Percentiles rank a stretch among this genome's conserved stretches.
These are phyloP conservation scores for Emydomyces testavorans DNA, from an alignment of 2,329 filamentous ascomycete genomes.

Conservation along the genomic window DNA sequence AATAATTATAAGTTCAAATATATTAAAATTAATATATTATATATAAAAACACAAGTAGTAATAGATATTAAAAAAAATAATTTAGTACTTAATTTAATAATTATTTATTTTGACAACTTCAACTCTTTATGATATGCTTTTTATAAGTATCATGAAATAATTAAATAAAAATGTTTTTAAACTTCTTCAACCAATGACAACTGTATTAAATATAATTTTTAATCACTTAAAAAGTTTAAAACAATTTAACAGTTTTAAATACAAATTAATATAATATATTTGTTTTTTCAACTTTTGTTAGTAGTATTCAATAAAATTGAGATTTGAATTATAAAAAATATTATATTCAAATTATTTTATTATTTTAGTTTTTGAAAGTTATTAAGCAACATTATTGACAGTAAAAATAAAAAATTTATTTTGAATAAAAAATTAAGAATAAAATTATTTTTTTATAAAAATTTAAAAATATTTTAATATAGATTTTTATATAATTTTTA, in stretches of 20 bases:
- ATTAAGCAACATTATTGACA: neutral
- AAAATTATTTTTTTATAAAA: neutral
- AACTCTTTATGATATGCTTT: neutral
- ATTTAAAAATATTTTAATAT: neutral
- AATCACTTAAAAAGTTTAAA: neutral
- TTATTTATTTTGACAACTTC: neutral
- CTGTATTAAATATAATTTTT: neutral
- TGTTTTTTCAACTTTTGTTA: conserved; percentile 18
- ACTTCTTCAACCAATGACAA: too few species aligned
- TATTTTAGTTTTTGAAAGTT: neutral
- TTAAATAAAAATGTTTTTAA: neutral
- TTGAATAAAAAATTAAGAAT: conserved; percentile 4
- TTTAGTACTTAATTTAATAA: conserved; percentile 8
- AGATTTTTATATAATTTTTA: neutral
- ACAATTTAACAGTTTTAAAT: neutral
- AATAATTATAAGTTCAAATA: conserved; percentile 1
- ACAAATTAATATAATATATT: neutral
- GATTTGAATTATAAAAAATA: conserved; percentile 19
- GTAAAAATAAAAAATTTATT: neutral
- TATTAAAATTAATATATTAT: conserved; percentile 1
- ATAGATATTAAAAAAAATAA: conserved; percentile 2
- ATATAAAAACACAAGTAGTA: conserved; percentile 1
- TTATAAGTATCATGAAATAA: neutral
- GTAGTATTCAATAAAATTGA: conserved; percentile 19
- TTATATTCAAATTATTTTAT: conserved; percentile 11